A percentile compares a stretch with the other conserved stretches of the same genome.
phyloP scores from a whole-genome alignment of 176 grass and related monocot genomes.

The Rhynchospora tenuis region DNA sequence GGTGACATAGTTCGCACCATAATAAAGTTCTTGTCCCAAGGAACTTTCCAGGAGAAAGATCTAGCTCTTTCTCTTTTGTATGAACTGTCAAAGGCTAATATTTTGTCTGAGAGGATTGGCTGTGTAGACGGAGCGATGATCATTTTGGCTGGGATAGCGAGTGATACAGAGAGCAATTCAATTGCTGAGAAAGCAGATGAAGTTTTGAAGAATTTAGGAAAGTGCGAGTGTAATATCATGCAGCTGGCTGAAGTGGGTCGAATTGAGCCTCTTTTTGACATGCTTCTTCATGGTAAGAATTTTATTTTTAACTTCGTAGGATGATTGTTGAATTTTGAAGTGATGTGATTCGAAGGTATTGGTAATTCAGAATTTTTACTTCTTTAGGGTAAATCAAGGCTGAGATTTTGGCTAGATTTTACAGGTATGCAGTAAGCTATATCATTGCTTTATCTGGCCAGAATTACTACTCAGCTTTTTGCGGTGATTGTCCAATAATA shows the following conservation, averaged over 20 bases:
- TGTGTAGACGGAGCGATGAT: constrained; percentile 44
- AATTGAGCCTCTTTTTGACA: constrained; percentile 52
- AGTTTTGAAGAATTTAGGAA: constrained; percentile 49
- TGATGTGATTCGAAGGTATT: not conserved
- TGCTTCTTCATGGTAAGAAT: constrained; percentile 51
- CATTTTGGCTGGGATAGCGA: constrained; percentile 45
- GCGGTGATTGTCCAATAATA: not conserved
- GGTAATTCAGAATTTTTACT: not conserved
- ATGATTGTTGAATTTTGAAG: not conserved
- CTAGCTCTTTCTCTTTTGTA: constrained; percentile 43
- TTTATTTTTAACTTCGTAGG: not conserved
- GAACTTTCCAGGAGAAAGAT: constrained; percentile 48
- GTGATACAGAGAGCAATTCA: constrained; percentile 20
- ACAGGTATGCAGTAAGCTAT: not conserved
- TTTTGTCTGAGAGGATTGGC: constrained; percentile 44
- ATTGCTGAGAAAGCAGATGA: constrained; percentile 36
- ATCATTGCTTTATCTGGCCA: not conserved
- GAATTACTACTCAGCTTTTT: not conserved
- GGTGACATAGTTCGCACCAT: constrained; percentile 37
- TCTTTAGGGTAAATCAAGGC: not conserved
- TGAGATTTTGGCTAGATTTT: not conserved
- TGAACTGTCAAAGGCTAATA: constrained; percentile 50
- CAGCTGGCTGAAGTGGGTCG: constrained; percentile 74
- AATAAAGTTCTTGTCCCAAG: constrained; percentile 51
- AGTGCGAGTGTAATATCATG: constrained; percentile 40